Base-by-base conservation (phyloP, 2,329 filamentous ascomycete genomes). In the Ceratocystis albifundus region DNA sequence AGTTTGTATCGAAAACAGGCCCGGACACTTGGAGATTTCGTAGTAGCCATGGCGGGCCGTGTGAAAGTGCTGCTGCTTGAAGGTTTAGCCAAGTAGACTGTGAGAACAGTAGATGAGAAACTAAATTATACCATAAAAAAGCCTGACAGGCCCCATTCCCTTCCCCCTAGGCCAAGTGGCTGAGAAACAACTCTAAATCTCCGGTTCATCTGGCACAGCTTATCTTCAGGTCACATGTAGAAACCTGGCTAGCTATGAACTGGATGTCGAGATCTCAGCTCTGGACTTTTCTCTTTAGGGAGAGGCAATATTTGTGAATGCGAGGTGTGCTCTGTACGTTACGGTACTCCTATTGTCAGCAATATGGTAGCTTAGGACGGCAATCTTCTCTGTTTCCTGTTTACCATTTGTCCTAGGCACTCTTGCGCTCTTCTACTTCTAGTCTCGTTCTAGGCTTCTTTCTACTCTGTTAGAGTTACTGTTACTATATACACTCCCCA, bases 121-220 rank as follows among this genome's bases (percentile, higher is more conserved):
- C 17, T 50, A 50, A 22, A n/a, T 10, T n/a, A 22, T 6, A 50
- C 17, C 46, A 50, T 10, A n/a, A 22, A n/a, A 50, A 50, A 50
- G 17, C 7, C 50, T 57, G 50, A 57, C 50, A 57, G 22, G 50
- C 22, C 20, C 20, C 17, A 2, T 25, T 28, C 28, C 22, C 50
- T 28, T 57, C 22, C 50, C 25, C 50, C 22, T 50, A 50, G 46
- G 46, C 15, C 6, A 57, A 57, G 50, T 57, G 50, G 25, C 25
- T 25, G 17, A 57, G 50, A 57, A 57, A 57, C 50, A 57, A 57
- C 50, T 57, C 50, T 57, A 57, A 57, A 28, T 57, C 25, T 28
- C 25, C 50, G 50, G 50, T 15, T 30, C 50, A 25, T 57, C 25
- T 57, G 15, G 50, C 25, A 30, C 25, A 57, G 50, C 22, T 57